These are phyloP conservation scores for Oidiodendron maius DNA, from an alignment of 495 filamentous ascomycete species.

Conservation along the genomic window DNA sequence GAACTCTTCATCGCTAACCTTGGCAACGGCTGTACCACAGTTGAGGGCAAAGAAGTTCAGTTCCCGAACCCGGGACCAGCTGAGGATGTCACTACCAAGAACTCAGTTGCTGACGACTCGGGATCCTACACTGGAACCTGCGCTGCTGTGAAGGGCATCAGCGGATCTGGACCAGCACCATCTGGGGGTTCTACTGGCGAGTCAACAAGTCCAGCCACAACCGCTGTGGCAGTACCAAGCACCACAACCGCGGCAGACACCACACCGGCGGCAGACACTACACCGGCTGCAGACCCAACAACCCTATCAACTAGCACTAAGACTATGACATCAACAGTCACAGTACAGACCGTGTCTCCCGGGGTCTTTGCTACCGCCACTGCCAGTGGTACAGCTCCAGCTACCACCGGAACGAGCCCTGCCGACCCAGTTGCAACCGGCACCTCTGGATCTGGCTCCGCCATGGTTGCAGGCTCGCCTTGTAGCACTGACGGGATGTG, in stretches of 20 bases:
- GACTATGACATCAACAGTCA: not conserved
- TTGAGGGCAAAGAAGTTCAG: slow-evolving; percentile 40
- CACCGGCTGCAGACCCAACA: not conserved
- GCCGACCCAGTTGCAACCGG: slow-evolving; percentile 7
- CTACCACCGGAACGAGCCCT: slow-evolving; percentile 7
- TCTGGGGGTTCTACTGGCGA: slow-evolving; percentile 12
- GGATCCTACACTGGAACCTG: slow-evolving; percentile 24
- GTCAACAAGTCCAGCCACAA: slow-evolving; percentile 22
- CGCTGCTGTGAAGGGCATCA: slow-evolving; percentile 21
- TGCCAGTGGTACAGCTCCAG: slow-evolving; percentile 13
- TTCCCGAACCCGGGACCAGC: slow-evolving; percentile 67
- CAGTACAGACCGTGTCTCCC: not conserved
- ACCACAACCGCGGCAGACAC: slow-evolving; percentile 1
- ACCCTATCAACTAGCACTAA: not conserved
- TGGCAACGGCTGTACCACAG: slow-evolving; percentile 35
- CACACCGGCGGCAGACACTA: not conserved
- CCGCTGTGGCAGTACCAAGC: slow-evolving; percentile 17
- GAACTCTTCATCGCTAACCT: slow-evolving; percentile 49
- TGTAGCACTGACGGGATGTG: slow-evolving; percentile 51
- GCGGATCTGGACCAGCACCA: slow-evolving; percentile 13
- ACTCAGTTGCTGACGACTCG: slow-evolving; percentile 1
- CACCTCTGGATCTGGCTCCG: slow-evolving; percentile 12
- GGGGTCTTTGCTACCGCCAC: not conserved
- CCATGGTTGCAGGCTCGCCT: slow-evolving; percentile 27
- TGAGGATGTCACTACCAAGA: slow-evolving; percentile 40